Evolutionary conservation across 768 basidiomycete genomes (phyloP), one percentile per base, ranked within the genome.

Genomic region (Butyriboletus loyo): DNA sequence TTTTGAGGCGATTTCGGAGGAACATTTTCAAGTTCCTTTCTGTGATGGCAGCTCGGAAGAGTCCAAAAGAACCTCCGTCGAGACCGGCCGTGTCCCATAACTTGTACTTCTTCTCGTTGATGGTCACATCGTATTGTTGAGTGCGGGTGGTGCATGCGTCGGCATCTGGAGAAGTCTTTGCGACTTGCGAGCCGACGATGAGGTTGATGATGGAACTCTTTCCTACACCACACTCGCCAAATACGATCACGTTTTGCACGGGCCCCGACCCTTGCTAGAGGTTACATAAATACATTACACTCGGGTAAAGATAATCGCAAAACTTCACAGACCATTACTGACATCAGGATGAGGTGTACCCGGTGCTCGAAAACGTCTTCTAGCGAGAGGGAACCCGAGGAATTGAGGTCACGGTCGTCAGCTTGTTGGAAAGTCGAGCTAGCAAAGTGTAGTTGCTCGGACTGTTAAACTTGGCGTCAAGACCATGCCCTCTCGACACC

Each of bases 121-220:
- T 62, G 27, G 25, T 49, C 27, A 64, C 59, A 7, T 58, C 44
- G 54, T 76, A 72, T 2, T 51, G 24, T 1, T 49, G 50, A 41
- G 52, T 66, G 13, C 63, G 52, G 34, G 72, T 62, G 1, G 77
- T 78, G 52, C 71, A 74, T 5, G 75, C 73, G 4, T 53, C 31
- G 7, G 69, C 67, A n/a, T 66, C 60, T 11, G 64, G 55, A 17
- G 73, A 75, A 14, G 65, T 67, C 17, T 41, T 46, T 19, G 75
- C 75, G 9, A 52, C 50, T 5, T 66, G 50, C 7, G 58, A 52
- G 35, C 67, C 67, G 19, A 54, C 50, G 38, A 77, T 39, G 57
- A 78, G 68, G 55, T 78, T 78, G 49, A 78, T 48, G 19, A 77
- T 55, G 1, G 74, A 75, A 53, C 77, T 78, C 49, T 78, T 78